Base-by-base conservation (phyloP, 441 rosid species). In the Croton laevigatus region DNA sequence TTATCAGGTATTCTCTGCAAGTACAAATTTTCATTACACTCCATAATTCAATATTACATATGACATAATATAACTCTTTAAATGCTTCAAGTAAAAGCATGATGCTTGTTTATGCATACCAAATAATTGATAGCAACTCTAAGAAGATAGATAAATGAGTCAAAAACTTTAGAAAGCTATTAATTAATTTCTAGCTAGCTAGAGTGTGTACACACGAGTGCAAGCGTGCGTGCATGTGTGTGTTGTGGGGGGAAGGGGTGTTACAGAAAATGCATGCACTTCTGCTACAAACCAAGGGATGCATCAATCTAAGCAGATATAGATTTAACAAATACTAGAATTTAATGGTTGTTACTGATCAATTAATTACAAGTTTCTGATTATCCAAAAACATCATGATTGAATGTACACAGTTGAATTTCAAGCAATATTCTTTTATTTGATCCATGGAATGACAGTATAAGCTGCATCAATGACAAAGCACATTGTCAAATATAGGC, bases 1-100 rank as follows among this genome's bases (percentile, higher is more conserved):
- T 81, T 87, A 70, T 93, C 98, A 40, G 99, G 99, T 65, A 95
- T 89, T 80, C 97, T 86, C 99, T 95, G 97, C 91, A 86, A 69
- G 71, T 51, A 9, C 40, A 52, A 42, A 53, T 42, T 23, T 49
- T 59, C 20, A 62, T 53, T 73, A 64, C 46, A 49, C 42, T 62
- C 34, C 36, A 20, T 22, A 32, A 48, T 45, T 44, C 58, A 68
- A 32, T 62, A 32, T 51, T 54, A 52, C 52, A 37, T 58, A 63
- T 57, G 45, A 69, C 2, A 46, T 34, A 22, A 62, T n/a, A 58
- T 1, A 36, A 27, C n/a, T 23, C 61, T 23, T 4, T 12, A 57
- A 3, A 57, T 57, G 0, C 1, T 27, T 32, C 34, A 58, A 44
- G 53, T 49, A 60, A 20, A 55, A 66, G 20, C 55, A 42, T 23